Conservation (phyloP, 495 filamentous ascomycete genomes). For the Xylaria longipes region DNA sequence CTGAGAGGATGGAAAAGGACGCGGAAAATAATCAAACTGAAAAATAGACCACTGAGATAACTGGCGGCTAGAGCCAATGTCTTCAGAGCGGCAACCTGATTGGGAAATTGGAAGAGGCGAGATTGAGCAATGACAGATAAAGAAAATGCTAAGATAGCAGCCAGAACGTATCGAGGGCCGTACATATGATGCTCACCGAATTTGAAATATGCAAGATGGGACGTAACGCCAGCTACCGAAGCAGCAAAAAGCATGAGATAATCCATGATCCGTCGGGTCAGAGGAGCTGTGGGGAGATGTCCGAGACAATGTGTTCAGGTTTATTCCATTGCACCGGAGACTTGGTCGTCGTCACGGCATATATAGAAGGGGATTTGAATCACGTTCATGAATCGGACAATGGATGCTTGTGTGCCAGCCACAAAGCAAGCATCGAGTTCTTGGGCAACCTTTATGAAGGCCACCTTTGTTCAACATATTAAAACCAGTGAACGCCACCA, state of each 20-base stretch:
- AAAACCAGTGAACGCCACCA: background rate
- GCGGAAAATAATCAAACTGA: conserved; percentile 47
- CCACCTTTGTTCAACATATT: background rate
- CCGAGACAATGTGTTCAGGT: background rate
- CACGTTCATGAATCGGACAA: background rate
- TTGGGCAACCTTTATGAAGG: background rate
- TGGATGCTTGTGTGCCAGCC: background rate
- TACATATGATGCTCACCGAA: conserved; percentile 48
- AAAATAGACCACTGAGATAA: conserved; percentile 43
- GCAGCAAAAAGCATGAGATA: background rate
- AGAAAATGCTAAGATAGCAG: background rate
- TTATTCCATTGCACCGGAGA: background rate
- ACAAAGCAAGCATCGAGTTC: background rate
- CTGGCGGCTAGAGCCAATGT: conserved; percentile 25
- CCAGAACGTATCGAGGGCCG: conserved; percentile 33
- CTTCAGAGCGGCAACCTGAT: background rate
- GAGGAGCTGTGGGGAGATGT: background rate
- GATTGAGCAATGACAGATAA: background rate
- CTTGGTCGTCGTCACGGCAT: background rate
- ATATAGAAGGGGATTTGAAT: background rate
- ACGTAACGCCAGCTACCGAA: conserved; percentile 25
- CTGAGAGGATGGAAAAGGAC: conserved; percentile 43
- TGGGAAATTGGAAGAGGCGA: background rate
- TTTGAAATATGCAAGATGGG: conserved; percentile 41
- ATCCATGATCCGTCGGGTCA: background rate